Evolutionary conservation across 805 yeast species (phyloP), one percentile per base, ranked within the genome.

Genomic region (Saccharomyces eubayanus): DNA sequence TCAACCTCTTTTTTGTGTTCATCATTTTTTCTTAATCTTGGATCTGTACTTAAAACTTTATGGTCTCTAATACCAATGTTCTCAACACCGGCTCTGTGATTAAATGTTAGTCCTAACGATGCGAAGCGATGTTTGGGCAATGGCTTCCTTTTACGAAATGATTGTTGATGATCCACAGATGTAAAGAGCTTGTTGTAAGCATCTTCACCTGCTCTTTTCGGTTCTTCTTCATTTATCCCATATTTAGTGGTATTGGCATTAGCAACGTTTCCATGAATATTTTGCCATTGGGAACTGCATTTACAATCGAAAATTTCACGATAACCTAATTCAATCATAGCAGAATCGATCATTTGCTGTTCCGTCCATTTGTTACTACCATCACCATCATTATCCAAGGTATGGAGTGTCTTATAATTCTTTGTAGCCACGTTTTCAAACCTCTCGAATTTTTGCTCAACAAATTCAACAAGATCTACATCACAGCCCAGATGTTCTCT

Each of bases 401-500:
- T 54, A 48, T 62, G 60, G 14, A 70, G 52, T 1, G 67, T 63
- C 30, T 60, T 53, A 47, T 55, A 67, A 48, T 67, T 66, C 20
- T 55, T 52, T 47, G 58, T 61, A 5, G 79, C 77, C 30, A 70
- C 47, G 28, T 63, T 59, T 53, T 72, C 74, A 27, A 76, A 59
- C 51, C 71, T 74, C 49, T 70, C 74, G 57, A 87, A 85, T 60
- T 87, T 77, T 59, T 91, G 76, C 64, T 90, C 97, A 31, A 89
- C 86, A 47, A 86, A 70, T 53, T 91, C 97, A 28, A 90, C 70
- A 14, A 85, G 74, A 69, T 91, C 97, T 46, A 90, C 94, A 68
- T 90, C 95, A 52, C 96, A 85, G 28, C 99, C 99, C 28, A 94
- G 67, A 71, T 94, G 99, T 66, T 94, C 99, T 59, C 99, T 80